Conservation (phyloP, 2,329 filamentous ascomycete genomes). For the Claviceps quebecensis region DNA sequence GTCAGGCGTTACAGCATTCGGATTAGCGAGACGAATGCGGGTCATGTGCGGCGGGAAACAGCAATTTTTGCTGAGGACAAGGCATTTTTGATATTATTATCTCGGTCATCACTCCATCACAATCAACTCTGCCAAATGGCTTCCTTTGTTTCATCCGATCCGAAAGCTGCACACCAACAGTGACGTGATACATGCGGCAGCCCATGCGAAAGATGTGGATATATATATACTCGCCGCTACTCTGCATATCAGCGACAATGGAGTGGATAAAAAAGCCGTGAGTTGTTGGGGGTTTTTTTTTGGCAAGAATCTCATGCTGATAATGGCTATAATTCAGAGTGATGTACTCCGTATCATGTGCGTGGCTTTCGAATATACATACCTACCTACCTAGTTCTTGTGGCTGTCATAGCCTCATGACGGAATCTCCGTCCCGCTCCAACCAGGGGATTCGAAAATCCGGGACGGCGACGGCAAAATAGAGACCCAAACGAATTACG, state of each 20-base stretch:
- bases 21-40: not conserved
- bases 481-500: not conserved
- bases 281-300: not conserved
- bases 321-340: not conserved
- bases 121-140: not conserved
- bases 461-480: not conserved
- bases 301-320: not conserved
- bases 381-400: not conserved
- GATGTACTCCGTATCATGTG: not conserved
- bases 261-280: not conserved
- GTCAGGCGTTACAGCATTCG: slow-evolving; percentile 9
- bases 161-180: not conserved
- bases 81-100: slow-evolving; percentile 4
- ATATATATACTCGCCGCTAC: no score
- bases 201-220: not conserved
- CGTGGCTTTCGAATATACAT: not conserved
- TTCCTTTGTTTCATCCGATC: not conserved
- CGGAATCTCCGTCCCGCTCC: not conserved
- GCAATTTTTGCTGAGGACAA: slow-evolving; percentile 6
- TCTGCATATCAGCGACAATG: not conserved
- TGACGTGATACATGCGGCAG: not conserved
- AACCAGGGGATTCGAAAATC: not conserved
- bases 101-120: slow-evolving; percentile 1
- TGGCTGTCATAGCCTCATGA: not conserved
- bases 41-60: not conserved